Conservation (phyloP, 1,139 yeast species). For the Schizosaccharomyces versatilis region DNA sequence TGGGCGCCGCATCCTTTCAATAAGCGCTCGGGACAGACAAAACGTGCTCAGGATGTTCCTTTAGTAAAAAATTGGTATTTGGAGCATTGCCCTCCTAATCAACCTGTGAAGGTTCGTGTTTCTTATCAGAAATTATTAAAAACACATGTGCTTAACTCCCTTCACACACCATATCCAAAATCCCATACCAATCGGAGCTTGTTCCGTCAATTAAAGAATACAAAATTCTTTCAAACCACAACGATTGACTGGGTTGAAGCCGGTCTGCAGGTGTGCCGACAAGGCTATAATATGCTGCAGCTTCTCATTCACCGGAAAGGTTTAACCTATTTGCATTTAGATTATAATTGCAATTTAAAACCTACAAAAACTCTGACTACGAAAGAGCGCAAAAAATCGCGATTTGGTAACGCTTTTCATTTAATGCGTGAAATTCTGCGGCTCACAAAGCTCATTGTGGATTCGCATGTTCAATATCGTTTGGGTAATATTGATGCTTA, state of each 20-base stretch:
- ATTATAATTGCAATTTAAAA: conserved; percentile 82
- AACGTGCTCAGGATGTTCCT: conserved; percentile 78
- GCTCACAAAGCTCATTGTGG: conserved; percentile 64
- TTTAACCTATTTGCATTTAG: conserved; percentile 74
- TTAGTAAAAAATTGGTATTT: conserved; percentile 63
- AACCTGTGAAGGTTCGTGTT: conserved; percentile 55
- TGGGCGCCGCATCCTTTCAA: conserved; percentile 78
- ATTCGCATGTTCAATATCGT: conserved; percentile 78
- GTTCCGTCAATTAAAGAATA: conserved; percentile 44
- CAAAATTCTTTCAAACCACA: conserved; percentile 80
- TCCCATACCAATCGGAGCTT: conserved; percentile 33
- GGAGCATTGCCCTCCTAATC: conserved; percentile 39
- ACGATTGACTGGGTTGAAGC: conserved; percentile 97
- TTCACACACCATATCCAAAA: conserved; percentile 28
- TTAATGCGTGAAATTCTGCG: conserved; percentile 71
- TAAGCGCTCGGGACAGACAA: conserved; percentile 43
- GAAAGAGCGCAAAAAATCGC: conserved; percentile 81
- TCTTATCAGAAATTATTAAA: conserved; percentile 78
- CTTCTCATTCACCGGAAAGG: conserved; percentile 79
- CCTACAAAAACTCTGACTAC: conserved; percentile 94
- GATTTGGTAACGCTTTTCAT: conserved; percentile 94
- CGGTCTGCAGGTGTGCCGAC: conserved; percentile 76
- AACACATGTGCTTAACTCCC: conserved; percentile 45
- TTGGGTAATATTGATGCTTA: conserved; percentile 80
- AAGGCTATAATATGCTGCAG: conserved; percentile 86